A percentile compares a stretch with the other conserved stretches of the same genome.
phyloP scores from a whole-genome alignment of 129 eudicot genomes.

The Escallonia rubra region DNA sequence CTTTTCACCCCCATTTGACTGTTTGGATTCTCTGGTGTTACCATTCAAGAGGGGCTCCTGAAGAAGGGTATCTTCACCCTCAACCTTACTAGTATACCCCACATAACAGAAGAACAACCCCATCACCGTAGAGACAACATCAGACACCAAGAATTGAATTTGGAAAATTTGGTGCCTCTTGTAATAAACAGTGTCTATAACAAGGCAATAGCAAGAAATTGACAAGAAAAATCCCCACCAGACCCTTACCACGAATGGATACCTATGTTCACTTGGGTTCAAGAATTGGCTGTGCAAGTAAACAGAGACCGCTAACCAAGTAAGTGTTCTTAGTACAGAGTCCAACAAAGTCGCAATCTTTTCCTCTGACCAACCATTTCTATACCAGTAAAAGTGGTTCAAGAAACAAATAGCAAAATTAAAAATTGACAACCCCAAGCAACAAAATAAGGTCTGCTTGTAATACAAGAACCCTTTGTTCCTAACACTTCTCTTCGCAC shows the following conservation, averaged over 20 bases:
- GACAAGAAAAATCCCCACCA: slow-evolving; percentile 20
- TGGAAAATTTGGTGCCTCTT: background rate
- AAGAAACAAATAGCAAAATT: slow-evolving; percentile 42
- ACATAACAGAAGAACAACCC: too few species aligned
- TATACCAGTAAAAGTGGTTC: slow-evolving; percentile 44
- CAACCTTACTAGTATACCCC: too few species aligned
- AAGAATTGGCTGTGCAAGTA: slow-evolving; percentile 33
- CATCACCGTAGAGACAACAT: too few species aligned
- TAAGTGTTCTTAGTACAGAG: slow-evolving; percentile 30
- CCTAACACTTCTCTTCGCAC: slow-evolving; percentile 15
- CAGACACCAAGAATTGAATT: too few species aligned
- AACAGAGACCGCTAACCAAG: slow-evolving; percentile 47
- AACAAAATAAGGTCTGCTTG: slow-evolving; percentile 35
- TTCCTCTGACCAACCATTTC: slow-evolving; percentile 52
- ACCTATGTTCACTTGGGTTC: slow-evolving; percentile 35
- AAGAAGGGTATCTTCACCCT: slow-evolving; percentile 18
- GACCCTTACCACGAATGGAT: too few species aligned
- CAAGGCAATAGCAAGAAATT: slow-evolving; percentile 37
- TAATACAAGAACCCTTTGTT: slow-evolving; percentile 16
- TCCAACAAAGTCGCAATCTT: slow-evolving; percentile 28
- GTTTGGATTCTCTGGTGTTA: slow-evolving; percentile 19
- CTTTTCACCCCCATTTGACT: slow-evolving; percentile 29
- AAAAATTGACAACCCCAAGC: slow-evolving; percentile 34
- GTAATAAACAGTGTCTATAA: slow-evolving; percentile 32
- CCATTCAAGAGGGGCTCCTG: slow-evolving; percentile 52